phyloP scores from a whole-genome alignment of 2,329 filamentous ascomycete genomes.

The Ophiostoma sp. region DNA sequence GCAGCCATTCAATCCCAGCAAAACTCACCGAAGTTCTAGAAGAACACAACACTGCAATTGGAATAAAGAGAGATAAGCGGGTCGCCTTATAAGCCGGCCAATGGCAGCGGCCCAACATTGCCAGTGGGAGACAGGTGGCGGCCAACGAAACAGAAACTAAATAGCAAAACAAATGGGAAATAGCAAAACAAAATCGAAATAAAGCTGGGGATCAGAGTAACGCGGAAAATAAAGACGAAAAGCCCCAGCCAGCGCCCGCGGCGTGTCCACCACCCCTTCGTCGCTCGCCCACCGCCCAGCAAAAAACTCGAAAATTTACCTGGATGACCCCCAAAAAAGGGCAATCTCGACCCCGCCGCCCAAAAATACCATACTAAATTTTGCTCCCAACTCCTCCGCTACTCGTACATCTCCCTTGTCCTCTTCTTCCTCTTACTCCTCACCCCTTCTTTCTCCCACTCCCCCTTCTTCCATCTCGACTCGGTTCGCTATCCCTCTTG shows the following conservation, averaged over 20 bases:
- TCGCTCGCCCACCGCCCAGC: constrained; percentile 26
- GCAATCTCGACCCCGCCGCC: constrained; percentile 28
- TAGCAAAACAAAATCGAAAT: constrained; percentile 1
- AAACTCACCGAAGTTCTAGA: constrained; percentile 20
- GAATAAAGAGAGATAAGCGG: constrained; percentile 22
- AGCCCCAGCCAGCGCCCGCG: constrained; percentile 5
- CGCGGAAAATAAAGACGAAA: not conserved
- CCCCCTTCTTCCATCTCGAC: constrained; percentile 10
- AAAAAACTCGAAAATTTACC: constrained; percentile 26
- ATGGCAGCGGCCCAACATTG: constrained; percentile 22
- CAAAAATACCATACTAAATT: constrained; percentile 20
- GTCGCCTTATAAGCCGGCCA: constrained; percentile 10
- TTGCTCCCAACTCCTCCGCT: constrained; percentile 24
- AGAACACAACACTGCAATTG: constrained; percentile 16
- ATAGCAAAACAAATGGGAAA: constrained; percentile 12
- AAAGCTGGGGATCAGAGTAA: constrained; percentile 8
- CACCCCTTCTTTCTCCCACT: constrained; percentile 12
- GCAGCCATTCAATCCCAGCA: constrained; percentile 6
- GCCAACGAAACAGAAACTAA: constrained; percentile 18
- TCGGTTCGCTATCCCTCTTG: constrained; percentile 7
- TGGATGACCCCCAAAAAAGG: constrained; percentile 19
- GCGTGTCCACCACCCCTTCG: constrained; percentile 13
- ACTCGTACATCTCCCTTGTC: constrained; percentile 23
- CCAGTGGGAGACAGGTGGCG: constrained; percentile 22
- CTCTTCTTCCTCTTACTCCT: constrained; percentile 21